phyloP scores from a whole-genome alignment of 495 filamentous ascomycete genomes.

The Lophium mytilinum region DNA sequence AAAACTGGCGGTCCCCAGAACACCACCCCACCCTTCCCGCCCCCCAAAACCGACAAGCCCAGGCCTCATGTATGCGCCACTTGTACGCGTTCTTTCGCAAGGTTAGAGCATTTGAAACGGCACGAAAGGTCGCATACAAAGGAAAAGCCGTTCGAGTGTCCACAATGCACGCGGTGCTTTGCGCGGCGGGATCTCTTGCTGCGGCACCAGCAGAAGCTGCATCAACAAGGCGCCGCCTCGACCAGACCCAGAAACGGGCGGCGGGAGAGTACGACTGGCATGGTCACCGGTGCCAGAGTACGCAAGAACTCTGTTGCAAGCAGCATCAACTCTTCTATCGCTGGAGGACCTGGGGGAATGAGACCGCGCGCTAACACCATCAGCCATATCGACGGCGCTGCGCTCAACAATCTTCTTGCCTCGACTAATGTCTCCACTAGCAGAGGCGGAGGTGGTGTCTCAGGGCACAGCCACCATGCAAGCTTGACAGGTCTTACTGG shows the following conservation, averaged over 20 bases:
- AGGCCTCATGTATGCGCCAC: conserved; percentile 91
- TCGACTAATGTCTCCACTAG: conserved; percentile 49
- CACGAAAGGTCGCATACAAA: conserved; percentile 99
- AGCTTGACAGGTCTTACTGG: conserved; percentile 50
- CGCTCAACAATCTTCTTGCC: conserved; percentile 61
- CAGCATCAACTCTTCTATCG: conserved; percentile 35
- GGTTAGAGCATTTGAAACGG: conserved; percentile 93
- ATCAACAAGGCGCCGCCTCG: conserved; percentile 89
- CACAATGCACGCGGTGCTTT: conserved; percentile 92
- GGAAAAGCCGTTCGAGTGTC: conserved; percentile 98
- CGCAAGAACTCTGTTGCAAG: conserved; percentile 88
- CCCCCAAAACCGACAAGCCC: conserved; percentile 94
- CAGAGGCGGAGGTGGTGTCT: conserved; percentile 33
- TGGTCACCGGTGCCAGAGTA: conserved; percentile 48
- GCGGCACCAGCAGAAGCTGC: conserved; percentile 96
- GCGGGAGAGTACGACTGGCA: conserved; percentile 67
- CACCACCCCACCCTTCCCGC: conserved; percentile 46
- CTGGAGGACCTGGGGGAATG: conserved; percentile 50
- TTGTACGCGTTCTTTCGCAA: conserved; percentile 86
- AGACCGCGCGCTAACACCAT: conserved; percentile 94
- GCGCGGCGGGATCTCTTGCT: conserved; percentile 86
- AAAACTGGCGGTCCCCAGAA: conserved; percentile 16
- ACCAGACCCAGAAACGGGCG: conserved; percentile 75
- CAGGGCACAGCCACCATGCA: conserved; percentile 24
- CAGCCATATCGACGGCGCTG: conserved; percentile 77